Base-by-base conservation (phyloP, 2,329 filamentous ascomycete genomes). In the Colletotrichum brevisporum region DNA sequence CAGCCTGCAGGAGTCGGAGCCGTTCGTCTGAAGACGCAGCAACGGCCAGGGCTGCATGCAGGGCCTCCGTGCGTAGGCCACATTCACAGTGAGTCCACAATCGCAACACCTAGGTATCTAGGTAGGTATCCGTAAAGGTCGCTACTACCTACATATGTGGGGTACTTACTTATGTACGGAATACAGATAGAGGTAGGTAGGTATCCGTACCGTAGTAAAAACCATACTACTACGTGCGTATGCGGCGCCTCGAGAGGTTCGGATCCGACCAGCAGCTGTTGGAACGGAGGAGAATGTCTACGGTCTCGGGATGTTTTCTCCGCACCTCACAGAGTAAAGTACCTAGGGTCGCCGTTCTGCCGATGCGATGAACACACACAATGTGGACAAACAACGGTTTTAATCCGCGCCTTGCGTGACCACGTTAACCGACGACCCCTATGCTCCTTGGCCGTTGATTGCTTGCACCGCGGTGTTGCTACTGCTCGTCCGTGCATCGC, bases 391-490 rank as follows among this genome's bases (percentile, higher is more conserved):
- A 51, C n/a, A 31, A 45, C 21, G 18, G 21, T 13, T 50, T 59
- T n/a, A 16, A 8, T 36, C 31, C 31, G 31, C 10, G 31, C 31
- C 31, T 8, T 36, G 31, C 31, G 31, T 36, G 31, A 39, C 51
- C 16, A 39, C 31, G 16, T 16, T 27, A 13, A 13, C 16, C 15
- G 13, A 43, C 5, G 41, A n/a, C 13, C 41, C 41, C 41, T 5
- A 12, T 43, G 13, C 16, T 41, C 4, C 18, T 60, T 27, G 45
- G 16, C 36, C n/a, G 47, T 41, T 43, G 15, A 48, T 53, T 64
- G 53, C 48, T 64, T 54, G 39, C 53, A 54, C 48, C 60, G 51
- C 55, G 50, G 57, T 67, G 63, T 62, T 55, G 63, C 57, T 41
- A 56, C 36, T 63, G 52, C 18, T 31, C 47, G 56, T 54, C 55